Evolutionary conservation across 805 yeast genomes (phyloP), one percentile per base, ranked within the genome.

Genomic region (Kurtzmaniella cleridarum): DNA sequence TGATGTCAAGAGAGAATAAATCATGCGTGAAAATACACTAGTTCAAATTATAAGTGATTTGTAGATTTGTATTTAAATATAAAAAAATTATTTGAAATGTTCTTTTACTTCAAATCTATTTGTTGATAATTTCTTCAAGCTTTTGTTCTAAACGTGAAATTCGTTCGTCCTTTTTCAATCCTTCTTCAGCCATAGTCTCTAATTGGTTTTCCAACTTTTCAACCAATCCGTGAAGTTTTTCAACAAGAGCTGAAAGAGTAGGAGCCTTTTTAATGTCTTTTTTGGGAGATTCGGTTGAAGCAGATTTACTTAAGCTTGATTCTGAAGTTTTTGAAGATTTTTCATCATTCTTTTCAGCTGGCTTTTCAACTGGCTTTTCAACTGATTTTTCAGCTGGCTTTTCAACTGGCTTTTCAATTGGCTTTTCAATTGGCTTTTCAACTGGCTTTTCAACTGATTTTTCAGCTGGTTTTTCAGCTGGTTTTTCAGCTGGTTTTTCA

Each of bases 181-280:
- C 81, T 3, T 81, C 66, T 13, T 68, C 64, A 7, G 71, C 64
- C 41, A 85, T 65, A 40, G 60, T 69, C 9, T 66, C 51, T 33
- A 85, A 73, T 32, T 79, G 76, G 0, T 61, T 40, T 54, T 84
- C 89, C 34, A 85, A 67, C 23, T 70, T 64, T 2, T 66, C 63
- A 15, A 82, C 88, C 27, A 85, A 59, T 2, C 62, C 42, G 4
- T 84, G 77, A 39, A 85, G 65, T 45, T 75, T 81, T 46, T 82
- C 91, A 26, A 84, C 81, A 1, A 88, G 78, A 8, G 77, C 82
- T 51, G 82, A 82, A 43, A 85, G 67, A 0, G 89, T 84, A 26
- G 84, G 71, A 14, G 85, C 77, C 20, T 73, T 48, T 2, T 49
- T 33, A 11, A 32, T 27, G 5, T 53, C 36, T 24, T 34, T 43